Conservation (phyloP, 129 eudicot genomes). For the Cynara cardunculus region DNA sequence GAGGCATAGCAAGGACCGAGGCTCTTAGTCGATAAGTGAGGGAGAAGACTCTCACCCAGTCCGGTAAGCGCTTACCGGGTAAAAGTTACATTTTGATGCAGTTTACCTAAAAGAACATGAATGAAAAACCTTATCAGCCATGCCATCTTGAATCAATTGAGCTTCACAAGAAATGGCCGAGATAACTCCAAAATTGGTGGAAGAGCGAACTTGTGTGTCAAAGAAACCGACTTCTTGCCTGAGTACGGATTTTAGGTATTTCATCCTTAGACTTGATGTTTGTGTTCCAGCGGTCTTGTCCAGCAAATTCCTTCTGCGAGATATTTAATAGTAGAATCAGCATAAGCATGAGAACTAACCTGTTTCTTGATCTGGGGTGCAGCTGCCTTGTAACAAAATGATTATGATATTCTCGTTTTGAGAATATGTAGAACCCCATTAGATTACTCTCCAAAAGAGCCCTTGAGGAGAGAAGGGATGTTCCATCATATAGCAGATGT, state of each 20-base stretch:
- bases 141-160: constrained; percentile 70
- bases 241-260: constrained; percentile 65
- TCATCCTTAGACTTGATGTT: constrained; percentile 61
- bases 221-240: constrained; percentile 78
- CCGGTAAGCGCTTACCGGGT: neutral
- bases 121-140: constrained; percentile 57
- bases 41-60: neutral
- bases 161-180: constrained; percentile 66
- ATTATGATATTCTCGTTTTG: neutral
- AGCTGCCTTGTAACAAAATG: neutral
- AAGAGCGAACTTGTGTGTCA: constrained; percentile 61
- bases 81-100: neutral
- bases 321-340: neutral
- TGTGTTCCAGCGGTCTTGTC: constrained; percentile 86
- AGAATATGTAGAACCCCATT: neutral
- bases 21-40: no score
- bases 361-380: neutral
- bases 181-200: constrained; percentile 59
- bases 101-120: neutral
- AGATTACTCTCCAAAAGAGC: neutral
- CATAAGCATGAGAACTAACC: neutral
- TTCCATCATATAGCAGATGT: neutral
- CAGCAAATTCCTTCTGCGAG: constrained; percentile 73
- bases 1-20: no score
- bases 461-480: neutral